Conservation (phyloP, 306 rosid species). For the Acacia crassicarpa region DNA sequence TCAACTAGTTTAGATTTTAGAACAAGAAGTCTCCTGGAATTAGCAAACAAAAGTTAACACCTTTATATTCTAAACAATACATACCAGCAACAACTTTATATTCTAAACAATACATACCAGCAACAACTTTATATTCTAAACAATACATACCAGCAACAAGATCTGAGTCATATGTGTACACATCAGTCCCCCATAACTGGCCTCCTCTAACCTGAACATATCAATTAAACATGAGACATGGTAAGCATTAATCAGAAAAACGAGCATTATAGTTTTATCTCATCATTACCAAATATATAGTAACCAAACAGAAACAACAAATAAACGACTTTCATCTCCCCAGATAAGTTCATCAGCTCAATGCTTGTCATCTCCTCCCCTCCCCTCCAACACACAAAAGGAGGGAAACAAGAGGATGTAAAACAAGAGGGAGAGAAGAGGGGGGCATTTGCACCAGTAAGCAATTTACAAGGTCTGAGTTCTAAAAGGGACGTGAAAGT, state of each 20-base stretch:
- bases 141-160: slow-evolving; percentile 85
- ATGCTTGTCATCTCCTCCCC: neutral
- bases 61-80: slow-evolving; percentile 18
- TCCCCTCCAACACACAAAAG: neutral
- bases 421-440: too few relatives aligned
- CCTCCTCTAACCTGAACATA: slow-evolving; percentile 89
- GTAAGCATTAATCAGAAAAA: slow-evolving; percentile 3
- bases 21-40: slow-evolving; percentile 8
- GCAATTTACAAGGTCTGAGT: neutral
- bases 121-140: slow-evolving; percentile 48
- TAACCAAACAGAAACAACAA: neutral
- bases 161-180: slow-evolving; percentile 93
- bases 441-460: neutral
- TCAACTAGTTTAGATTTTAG: slow-evolving; percentile 29
- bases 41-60: slow-evolving; percentile 20
- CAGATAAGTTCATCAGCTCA: neutral
- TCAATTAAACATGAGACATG: slow-evolving; percentile 22
- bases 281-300: slow-evolving; percentile 4
- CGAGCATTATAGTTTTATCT: neutral
- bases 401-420: neutral
- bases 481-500: neutral
- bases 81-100: slow-evolving; percentile 76
- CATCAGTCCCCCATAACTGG: slow-evolving; percentile 98
- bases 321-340: slow-evolving; percentile 27
- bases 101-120: slow-evolving; percentile 57